phyloP scores from a whole-genome alignment of 352 stramenopile species.

The Phytophthora cajani region DNA sequence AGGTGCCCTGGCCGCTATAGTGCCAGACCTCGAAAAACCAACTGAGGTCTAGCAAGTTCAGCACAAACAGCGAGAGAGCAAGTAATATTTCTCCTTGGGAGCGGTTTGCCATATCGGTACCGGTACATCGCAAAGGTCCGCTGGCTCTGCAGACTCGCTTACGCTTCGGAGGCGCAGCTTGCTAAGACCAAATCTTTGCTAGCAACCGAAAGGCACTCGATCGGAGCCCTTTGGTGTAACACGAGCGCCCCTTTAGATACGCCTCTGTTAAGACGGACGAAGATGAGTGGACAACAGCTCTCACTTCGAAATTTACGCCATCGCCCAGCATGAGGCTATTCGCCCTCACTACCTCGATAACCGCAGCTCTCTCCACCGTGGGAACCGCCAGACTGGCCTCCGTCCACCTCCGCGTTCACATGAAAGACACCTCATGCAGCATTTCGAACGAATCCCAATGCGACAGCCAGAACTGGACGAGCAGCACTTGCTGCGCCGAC shows the following conservation, averaged over 20 bases:
- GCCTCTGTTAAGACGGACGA: neutral
- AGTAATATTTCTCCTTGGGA: too few relatives aligned
- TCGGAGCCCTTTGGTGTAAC: neutral
- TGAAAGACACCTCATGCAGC: constrained; percentile 19
- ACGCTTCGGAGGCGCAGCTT: too few relatives aligned
- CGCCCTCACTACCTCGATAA: neutral
- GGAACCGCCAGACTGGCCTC: neutral
- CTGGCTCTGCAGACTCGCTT: too few relatives aligned
- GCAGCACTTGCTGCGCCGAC: constrained; percentile 41
- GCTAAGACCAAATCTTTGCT: too few relatives aligned
- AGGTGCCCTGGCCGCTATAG: too few relatives aligned
- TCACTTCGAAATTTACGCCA: neutral
- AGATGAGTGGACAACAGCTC: neutral
- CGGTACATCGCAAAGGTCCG: too few relatives aligned
- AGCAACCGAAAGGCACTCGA: too few relatives aligned
- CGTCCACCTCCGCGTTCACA: neutral
- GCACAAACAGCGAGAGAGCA: too few relatives aligned
- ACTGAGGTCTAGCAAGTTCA: too few relatives aligned
- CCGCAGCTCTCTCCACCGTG: neutral
- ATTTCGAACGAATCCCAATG: constrained; percentile 45
- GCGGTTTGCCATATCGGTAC: too few relatives aligned
- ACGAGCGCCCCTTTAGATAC: neutral
- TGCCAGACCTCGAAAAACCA: too few relatives aligned
- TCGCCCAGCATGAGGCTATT: neutral
- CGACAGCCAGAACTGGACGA: constrained; percentile 43